Base-by-base conservation (phyloP, 2,329 filamentous ascomycete genomes). In the Metarhizium robertsii region DNA sequence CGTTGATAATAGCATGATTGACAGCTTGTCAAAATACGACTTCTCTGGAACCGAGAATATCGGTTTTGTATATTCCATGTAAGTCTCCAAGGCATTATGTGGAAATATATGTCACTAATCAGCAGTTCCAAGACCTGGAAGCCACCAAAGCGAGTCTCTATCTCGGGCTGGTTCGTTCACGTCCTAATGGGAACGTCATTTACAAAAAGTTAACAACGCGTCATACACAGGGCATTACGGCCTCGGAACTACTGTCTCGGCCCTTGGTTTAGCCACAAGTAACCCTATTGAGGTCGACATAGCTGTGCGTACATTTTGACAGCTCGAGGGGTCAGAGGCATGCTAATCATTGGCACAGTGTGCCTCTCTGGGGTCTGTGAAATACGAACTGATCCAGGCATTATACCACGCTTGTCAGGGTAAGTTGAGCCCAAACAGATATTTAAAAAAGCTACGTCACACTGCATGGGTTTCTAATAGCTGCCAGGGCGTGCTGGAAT, bases 41-140 rank as follows among this genome's bases (percentile, higher is more conserved):
- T 97, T 95, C 65, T 79, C 81, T 2, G 77, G 80, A 57, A 96
- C 92, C 0, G 69, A 71, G 11, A 73, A 81, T 36, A 79, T 95
- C 60, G 87, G 83, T 2, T 96, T 99, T 68, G 82, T 97, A 6
- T 90, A 95, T 67, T 87, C 87, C 7, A 88, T 95, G 87, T 90
- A 71, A 70, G 85, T 66, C n/a, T 25, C 20, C 4, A 43, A 18
- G 36, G 25, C 50, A 43, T 30, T 32, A 34, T 42, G 16, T 25
- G 48, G 38, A 43, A 58, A 55, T 56, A 64, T 51, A 32, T 14
- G 29, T 47, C 6, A 47, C 46, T 57, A 47, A 55, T 30, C 2
- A 30, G 20, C 58, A 50, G n/a, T 56, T 36, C 52, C 32, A 54
- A 73, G 71, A 58, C 71, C 71, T 13, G 71, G 71, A n/a, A 61